phyloP scores from a whole-genome alignment of 352 stramenopile species.

The Pythium aquatile region DNA sequence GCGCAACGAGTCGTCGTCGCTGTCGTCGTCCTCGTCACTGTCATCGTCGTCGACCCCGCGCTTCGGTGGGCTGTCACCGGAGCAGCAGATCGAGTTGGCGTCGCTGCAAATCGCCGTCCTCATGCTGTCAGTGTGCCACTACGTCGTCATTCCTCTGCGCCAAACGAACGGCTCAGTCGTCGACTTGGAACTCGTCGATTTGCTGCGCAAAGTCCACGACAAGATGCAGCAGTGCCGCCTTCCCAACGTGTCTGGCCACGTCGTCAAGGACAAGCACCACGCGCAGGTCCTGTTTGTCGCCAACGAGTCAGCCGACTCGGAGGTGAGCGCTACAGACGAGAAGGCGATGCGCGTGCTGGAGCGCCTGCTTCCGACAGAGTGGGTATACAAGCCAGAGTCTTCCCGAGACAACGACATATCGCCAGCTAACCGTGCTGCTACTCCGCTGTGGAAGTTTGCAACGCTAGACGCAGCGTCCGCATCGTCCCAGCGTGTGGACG shows the following conservation, averaged over 20 bases:
- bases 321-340: not conserved
- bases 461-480: slow-evolving; percentile 6
- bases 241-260: slow-evolving; percentile 54
- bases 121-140: slow-evolving; percentile 73
- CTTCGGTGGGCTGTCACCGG: slow-evolving; percentile 50
- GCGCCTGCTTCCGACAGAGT: slow-evolving; percentile 30
- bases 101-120: slow-evolving; percentile 68
- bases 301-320: slow-evolving; percentile 37
- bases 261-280: slow-evolving; percentile 44
- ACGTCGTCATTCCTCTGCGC: slow-evolving; percentile 53
- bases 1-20: slow-evolving; percentile 41
- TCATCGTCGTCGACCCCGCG: slow-evolving; percentile 19
- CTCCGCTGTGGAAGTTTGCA: slow-evolving; percentile 11
- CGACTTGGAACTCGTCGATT: slow-evolving; percentile 36
- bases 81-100: slow-evolving; percentile 63
- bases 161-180: slow-evolving; percentile 39
- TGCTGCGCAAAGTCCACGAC: slow-evolving; percentile 50
- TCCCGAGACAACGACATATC: not conserved
- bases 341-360: slow-evolving; percentile 32
- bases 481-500: not conserved
- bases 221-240: slow-evolving; percentile 59
- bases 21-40: slow-evolving; percentile 2
- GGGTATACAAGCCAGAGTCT: slow-evolving; percentile 6
- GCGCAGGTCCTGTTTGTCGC: slow-evolving; percentile 61
- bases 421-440: not conserved